Conservation (phyloP, 345 rosid genomes). For the Erodium maritimum region DNA sequence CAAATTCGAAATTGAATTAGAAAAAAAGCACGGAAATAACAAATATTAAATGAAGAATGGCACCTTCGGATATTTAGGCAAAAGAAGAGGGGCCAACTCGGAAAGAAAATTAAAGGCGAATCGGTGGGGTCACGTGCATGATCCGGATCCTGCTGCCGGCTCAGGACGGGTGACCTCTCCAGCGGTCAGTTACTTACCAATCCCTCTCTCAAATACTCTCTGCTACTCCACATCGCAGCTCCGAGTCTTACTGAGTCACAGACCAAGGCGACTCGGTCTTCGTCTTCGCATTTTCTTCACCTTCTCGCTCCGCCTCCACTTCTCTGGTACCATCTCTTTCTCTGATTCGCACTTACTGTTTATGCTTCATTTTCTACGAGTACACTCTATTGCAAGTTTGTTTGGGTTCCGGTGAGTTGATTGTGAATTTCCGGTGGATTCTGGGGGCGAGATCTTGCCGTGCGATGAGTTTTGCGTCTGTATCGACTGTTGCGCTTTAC, state of each 20-base stretch:
- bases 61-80: not conserved
- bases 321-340: not conserved
- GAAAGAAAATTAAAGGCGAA: too few species aligned
- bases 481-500: not conserved
- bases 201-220: not conserved
- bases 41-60: not conserved
- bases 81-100: not conserved
- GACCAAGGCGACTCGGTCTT: not conserved
- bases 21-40: not conserved
- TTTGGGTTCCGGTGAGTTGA: not conserved
- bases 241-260: not conserved
- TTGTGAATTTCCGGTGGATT: not conserved
- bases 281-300: not conserved
- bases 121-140: not conserved
- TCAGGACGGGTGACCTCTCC: not conserved
- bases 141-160: not conserved
- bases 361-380: not conserved
- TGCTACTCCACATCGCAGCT: not conserved
- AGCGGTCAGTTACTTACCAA: not conserved
- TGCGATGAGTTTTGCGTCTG: not conserved
- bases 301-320: not conserved
- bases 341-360: not conserved
- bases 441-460: not conserved
- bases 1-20: too few species aligned
- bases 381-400: not conserved